Evolutionary conservation across 805 yeast genomes (phyloP), one percentile per base, ranked within the genome.

Genomic region (Ogataea trehaloabstinens): DNA sequence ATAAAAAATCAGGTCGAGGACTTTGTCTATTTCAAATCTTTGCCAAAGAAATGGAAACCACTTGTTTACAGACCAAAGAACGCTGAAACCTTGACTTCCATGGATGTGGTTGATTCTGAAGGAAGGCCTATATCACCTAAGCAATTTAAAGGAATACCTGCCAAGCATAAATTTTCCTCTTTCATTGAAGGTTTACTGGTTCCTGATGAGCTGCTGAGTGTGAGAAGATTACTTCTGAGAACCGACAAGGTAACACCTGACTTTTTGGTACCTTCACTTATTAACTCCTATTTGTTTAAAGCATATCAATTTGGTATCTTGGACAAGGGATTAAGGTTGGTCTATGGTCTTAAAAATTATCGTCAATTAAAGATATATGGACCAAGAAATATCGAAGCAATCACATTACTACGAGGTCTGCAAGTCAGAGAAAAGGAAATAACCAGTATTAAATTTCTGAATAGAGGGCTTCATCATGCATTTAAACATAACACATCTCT

Each of bases 1-100:
- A 55, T 58, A 34, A 60, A 59, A 32, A 44, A 47, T 17, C 54
- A 54, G 27, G 46, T 61, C 17, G 64, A 61, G 35, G 60, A 55
- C n/a, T 61, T 47, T 25, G 42, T 52, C 15, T 53, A 59, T 34
- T 54, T 35, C 42, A 42, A 47, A 17, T 35, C 56, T 7, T 28
- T 58, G 10, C 46, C 53, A 2, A 47, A 51, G 16, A 48, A 45
- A 27, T 44, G 52, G 46, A 49, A 40, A 27, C 51, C 53, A 2
- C 35, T 51, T 15, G 58, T 57, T 10, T 60, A 55, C 31, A 51
- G 58, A 33, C 31, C 40, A 11, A 51, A 46, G 20, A 53, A 55
- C 37, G 50, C 55, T 2, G 52, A 50, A 18, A 22, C 15, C 3
- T 32, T 55, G 24, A 36, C 38, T 5, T 43, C 60, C 6, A 28